Evolutionary conservation across 176 grass and related monocot genomes (phyloP), one percentile per base, ranked within the genome.

Genomic region (Pontederia crassipes): DNA sequence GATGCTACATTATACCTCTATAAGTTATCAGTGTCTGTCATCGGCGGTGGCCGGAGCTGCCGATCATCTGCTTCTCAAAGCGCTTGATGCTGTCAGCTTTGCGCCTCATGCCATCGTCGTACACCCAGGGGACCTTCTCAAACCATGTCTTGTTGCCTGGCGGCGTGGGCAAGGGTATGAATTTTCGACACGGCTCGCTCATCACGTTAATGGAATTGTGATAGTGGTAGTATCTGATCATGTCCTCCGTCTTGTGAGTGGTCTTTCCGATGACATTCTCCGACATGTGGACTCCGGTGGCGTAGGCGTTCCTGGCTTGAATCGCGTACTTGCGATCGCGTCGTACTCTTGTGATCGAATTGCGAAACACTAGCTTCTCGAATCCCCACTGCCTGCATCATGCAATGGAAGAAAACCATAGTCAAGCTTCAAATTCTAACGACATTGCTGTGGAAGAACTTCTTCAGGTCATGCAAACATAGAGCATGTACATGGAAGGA

Each of bases 221-320:
- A 75, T 96, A 96, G 64, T 96, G 92, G 70, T 96, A 96, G 76
- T 96, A 96, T 0, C 81, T 73, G 48, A 96, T 88, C 62, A 96
- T 80, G 20, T 83, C 79, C 68, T 96, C 92, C 0, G 92, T 90
- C 67, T 91, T 96, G 81, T 96, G 92, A 1, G 87, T 96, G 60
- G 92, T 90, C 53, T 96, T 90, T 66, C 92, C 92, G 16, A 90
- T 88, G 10, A 91, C 48, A 12, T 96, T 96, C 67, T 96, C 49
- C 0, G 92, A 96, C 92, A 96, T 86, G 79, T 89, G 90, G 71
- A 95, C 90, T 0, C 90, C 90, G 0, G 90, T 67, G 40, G 90
- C 75, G 45, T 86, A 95, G 0, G 85, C 68, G 5, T 95, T 85
- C 8, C 63, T 78, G 0, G 82, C 90, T 64, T 83, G 82, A 71